A percentile compares a stretch with the other conserved stretches of the same genome.
These are phyloP conservation scores for Candida chauliodis DNA, from an alignment of 805 yeast genomes.

Conservation along the genomic window DNA sequence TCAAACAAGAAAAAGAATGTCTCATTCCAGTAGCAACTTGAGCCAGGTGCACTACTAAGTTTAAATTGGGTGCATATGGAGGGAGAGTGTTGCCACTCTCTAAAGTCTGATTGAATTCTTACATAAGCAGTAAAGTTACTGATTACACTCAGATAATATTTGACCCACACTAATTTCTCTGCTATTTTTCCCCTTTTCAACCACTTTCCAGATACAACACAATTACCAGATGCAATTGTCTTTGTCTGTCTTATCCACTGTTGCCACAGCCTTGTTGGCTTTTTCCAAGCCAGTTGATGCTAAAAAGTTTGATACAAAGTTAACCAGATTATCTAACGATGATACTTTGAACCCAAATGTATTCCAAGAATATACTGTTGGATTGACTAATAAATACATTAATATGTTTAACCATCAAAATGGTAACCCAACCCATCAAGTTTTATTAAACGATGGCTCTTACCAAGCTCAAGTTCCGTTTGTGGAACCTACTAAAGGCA, in stretches of 20 bases:
- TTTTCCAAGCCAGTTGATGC: constrained; percentile 40
- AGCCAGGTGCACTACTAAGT: neutral
- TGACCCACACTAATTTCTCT: neutral
- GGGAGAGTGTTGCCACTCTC: no score
- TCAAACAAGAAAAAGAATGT: no score
- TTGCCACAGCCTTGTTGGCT: constrained; percentile 39
- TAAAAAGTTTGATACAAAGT: constrained; percentile 51
- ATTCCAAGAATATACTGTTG: constrained; percentile 51
- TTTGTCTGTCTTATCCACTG: constrained; percentile 36
- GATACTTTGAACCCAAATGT: constrained; percentile 51
- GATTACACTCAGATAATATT: no score
- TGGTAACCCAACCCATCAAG: constrained; percentile 19
- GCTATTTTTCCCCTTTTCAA: neutral
- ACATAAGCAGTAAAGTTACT: neutral
- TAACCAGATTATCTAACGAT: constrained; percentile 56
- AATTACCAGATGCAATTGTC: constrained; percentile 27
- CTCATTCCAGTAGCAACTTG: neutral
- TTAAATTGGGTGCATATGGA: no score
- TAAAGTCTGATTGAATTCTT: no score
- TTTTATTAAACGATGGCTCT: constrained; percentile 9
- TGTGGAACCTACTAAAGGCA: constrained; percentile 22
- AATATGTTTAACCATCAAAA: constrained; percentile 40
- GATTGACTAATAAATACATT: constrained; percentile 61
- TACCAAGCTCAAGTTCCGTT: constrained; percentile 42
- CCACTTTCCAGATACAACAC: neutral